Evolutionary conservation across 2,329 filamentous ascomycete genomes (phyloP), one percentile per base, ranked within the genome.

Genomic region (Claviceps sp.): DNA sequence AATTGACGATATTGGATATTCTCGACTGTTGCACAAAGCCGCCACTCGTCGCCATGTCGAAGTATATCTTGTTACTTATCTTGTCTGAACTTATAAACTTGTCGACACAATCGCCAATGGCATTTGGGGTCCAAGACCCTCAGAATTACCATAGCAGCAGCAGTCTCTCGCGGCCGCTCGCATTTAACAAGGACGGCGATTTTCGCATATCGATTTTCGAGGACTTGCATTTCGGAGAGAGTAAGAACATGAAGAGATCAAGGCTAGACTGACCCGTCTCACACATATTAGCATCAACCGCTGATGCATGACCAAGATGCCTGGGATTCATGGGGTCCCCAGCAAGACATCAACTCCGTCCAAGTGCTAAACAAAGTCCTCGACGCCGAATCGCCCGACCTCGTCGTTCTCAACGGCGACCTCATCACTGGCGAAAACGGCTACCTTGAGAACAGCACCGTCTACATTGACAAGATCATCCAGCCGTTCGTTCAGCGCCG

Each of bases 181-280:
- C 54, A 7, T 75, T 78, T 56, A 62, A 61, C 8, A 19, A 57
- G 1, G 68, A 75, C 45, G 73, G 73, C 5, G 72, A 67, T 0
- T 78, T 79, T 57, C 72, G 76, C 50, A 67, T 79, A 37, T 68
- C 79, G 1, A 73, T 88, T 13, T 85, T 89, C 55, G 76, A 79
- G 30, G 85, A 89, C 58, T 65, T 88, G 7, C 84, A 89, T 61
- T 85, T 84, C 61, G 85, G 83, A 10, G 84, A 89, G 64, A 76
- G 79, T 79, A 65, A 57, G 68, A 13, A 38, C 43, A 30, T 17
- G 64, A 76, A 79, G 79, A 65, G 57, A 68, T 6, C 22, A 22
- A 30, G 4, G 14, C 24, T 11, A 7, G n/a, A 47, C 45, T 22
- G 1, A 22, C 11, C 37, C 16, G 10, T 48, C 3, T n/a, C 13